Percentiles rank a stretch among this genome's conserved stretches.
phyloP scores from a whole-genome alignment of 2,329 filamentous ascomycete genomes.

The Arthroderma sp. region DNA sequence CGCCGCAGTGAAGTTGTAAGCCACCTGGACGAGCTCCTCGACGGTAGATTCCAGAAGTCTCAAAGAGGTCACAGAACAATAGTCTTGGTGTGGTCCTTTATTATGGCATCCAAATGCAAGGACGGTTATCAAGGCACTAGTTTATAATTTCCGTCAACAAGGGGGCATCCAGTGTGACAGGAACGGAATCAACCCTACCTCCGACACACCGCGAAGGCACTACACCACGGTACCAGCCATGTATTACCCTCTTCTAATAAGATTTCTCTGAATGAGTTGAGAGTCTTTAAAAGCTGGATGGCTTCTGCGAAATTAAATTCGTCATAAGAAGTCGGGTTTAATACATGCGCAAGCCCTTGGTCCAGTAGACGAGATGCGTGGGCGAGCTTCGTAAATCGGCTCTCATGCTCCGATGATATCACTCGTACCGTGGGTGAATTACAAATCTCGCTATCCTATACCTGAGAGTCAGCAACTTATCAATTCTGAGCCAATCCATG shows the following conservation, averaged over 20 bases:
- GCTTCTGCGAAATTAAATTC: not conserved
- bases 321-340: not conserved
- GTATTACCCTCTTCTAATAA: not conserved
- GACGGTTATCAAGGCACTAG: not conserved
- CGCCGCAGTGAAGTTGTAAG: not conserved
- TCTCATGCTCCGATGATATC: not conserved
- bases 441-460: too few relatives aligned
- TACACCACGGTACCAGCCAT: not conserved
- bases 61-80: not conserved
- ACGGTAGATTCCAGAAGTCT: not conserved
- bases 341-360: not conserved
- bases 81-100: not conserved
- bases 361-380: not conserved
- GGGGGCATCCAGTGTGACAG: not conserved
- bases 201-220: not conserved
- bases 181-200: not conserved
- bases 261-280: not conserved
- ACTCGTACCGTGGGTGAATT: not conserved
- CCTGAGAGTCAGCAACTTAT: too few relatives aligned
- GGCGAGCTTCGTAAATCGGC: not conserved
- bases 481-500: too few relatives aligned
- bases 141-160: not conserved
- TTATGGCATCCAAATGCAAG: not conserved
- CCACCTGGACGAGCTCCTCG: not conserved
- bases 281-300: not conserved